Base-by-base conservation (phyloP, 176 grass and related monocot species). In the Luzula sylvatica region DNA sequence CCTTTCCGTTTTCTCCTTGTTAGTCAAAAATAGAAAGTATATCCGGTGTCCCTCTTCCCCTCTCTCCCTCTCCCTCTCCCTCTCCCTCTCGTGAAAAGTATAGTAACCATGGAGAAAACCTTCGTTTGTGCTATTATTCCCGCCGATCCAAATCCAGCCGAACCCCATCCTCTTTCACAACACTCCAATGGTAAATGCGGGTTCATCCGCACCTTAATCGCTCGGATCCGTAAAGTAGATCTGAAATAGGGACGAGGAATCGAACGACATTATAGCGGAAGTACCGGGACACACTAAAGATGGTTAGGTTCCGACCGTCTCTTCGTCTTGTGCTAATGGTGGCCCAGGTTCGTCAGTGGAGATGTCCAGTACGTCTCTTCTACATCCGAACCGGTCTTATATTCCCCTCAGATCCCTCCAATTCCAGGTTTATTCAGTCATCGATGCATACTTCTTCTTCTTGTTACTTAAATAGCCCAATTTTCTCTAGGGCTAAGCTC, bases 291-390 rank as follows among this genome's bases (percentile, higher is more conserved):
- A 53, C 72, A 29, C 55, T 76, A 0, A 62, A 46, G 24, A 76
- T 53, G 24, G 72, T 76, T 45, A 56, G 72, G 46, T 54, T 26
- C 72, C 72, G 46, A 18, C 55, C 23, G 44, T n/a, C 15, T 68
- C 64, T 7, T 51, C 21, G 20, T 3, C 17, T 52, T 17, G 20
- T 30, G 6, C 52, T 7, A 53, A 27, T 42, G 71, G 27, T 1
- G 30, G 30, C 9, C 4, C 72, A 5, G 66, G 52, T 24, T 58
- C 72, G 16, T 53, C 72, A 7, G 66, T 76, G 9, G 72, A 76
- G 57, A 68, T 76, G 65, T 50, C 55, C 13, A 66, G 28, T 47
- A 56, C 72, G 19, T 76, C 72, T 62, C 72, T 76, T 68, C 72
- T 76, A 28, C 55, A 54, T 17, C 50, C 18, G 16, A 38, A 61